Conservation (phyloP, 805 yeast species). For the Torulaspora indica region DNA sequence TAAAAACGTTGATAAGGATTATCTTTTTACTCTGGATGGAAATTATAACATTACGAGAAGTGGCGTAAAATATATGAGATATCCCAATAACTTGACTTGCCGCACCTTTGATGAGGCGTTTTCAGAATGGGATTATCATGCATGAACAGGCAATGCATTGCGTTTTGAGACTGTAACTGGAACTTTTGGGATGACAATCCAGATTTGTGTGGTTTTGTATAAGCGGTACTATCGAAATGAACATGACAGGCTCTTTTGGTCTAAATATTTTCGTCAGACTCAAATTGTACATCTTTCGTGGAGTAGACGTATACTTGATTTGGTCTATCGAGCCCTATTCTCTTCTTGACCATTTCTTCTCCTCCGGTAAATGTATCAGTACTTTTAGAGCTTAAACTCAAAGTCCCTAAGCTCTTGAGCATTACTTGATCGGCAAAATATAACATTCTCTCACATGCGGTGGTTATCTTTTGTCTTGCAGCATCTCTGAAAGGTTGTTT, state of each 20-base stretch:
- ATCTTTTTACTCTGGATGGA: constrained; percentile 18
- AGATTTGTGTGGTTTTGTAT: too few species aligned
- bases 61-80: constrained; percentile 28
- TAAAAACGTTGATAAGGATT: constrained; percentile 25
- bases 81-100: constrained; percentile 27
- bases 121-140: constrained; percentile 29
- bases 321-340: constrained; percentile 27
- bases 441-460: constrained; percentile 39
- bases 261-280: constrained; percentile 26
- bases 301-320: constrained; percentile 43
- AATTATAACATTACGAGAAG: constrained; percentile 24
- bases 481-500: constrained; percentile 21
- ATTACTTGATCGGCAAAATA: constrained; percentile 50
- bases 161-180: not conserved
- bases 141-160: not conserved
- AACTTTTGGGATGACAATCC: too few species aligned
- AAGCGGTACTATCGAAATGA: too few species aligned
- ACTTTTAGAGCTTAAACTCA: constrained; percentile 39
- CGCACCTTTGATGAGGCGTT: constrained; percentile 27
- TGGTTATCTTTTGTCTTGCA: constrained; percentile 22
- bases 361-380: constrained; percentile 22
- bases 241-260: too few species aligned
- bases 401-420: constrained; percentile 55
- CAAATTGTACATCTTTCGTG: constrained; percentile 41
- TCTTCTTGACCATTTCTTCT: constrained; percentile 26